Evolutionary conservation across 148 eudicot species (phyloP), one percentile per base, ranked within the genome.

Genomic region (Chenopodium suecicum): DNA sequence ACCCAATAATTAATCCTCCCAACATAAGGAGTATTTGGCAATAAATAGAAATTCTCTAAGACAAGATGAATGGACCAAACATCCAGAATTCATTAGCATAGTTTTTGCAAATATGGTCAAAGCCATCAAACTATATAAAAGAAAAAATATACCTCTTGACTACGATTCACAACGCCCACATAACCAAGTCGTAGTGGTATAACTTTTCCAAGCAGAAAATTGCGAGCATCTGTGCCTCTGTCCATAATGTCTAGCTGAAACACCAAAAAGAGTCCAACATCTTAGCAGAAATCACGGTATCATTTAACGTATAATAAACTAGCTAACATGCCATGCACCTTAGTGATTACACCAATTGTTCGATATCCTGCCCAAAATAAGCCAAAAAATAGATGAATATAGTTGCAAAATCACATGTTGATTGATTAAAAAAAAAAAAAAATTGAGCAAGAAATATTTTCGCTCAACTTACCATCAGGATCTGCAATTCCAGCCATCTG

Each of bases 401-500:
- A 64, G 12, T 11, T 2, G 11, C 70, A 17, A 47, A 19, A 32
- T 34, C 50, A 68, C 22, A 7, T 70, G 31, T 69, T 25, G 25
- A 68, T 70, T 10, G 17, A 73, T 73, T 34, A 63, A 2, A 63
- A 2, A 25, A 46, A 2, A 2, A 13, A 52, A 54, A 54, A 54
- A 47, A 48, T 0, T 9, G 60, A 37, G 48, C 11, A 78, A 46
- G 25, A 75, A 67, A 80, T 50, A 1, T 63, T 67, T 20, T 54
- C 23, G 70, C 72, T 85, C 46, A 84, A 76, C 87, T 77, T 84
- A 93, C 98, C 97, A 91, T 93, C 94, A 58, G 97, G 98, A 87
- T 94, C 97, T 54, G 94, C 98, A 83, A 80, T 89, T 85, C 93
- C 93, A 81, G 98, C 98, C 83, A 94, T 94, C 87, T 94, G 98